These are phyloP conservation scores for Claviceps capensis DNA, from an alignment of 2,329 filamentous ascomycete genomes.

Conservation along the genomic window DNA sequence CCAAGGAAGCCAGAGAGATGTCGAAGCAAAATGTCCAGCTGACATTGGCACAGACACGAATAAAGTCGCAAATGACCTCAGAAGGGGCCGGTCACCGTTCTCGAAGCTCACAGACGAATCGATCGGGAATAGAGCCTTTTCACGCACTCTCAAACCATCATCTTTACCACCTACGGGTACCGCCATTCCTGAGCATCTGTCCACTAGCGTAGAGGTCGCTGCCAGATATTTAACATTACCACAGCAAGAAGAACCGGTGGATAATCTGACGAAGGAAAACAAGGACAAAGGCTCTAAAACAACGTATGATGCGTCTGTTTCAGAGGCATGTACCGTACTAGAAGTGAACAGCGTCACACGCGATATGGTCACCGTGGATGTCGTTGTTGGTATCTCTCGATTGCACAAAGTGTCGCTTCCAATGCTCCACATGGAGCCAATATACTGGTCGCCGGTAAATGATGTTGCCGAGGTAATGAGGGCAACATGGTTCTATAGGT, in stretches of 20 bases:
- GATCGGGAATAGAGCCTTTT: too few species aligned
- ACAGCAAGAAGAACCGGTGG: background rate
- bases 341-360: conserved; percentile 14
- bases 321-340: background rate
- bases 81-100: background rate
- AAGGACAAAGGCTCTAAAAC: background rate
- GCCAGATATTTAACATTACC: background rate
- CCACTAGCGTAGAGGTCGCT: background rate
- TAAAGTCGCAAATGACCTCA: background rate
- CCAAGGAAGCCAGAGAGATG: conserved; percentile 9
- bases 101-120: background rate
- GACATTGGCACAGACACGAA: background rate
- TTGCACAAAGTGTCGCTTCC: conserved; percentile 81
- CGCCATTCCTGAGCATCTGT: background rate
- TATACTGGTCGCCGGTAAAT: conserved; percentile 93
- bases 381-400: conserved; percentile 80
- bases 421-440: conserved; percentile 77
- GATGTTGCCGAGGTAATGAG: conserved; percentile 72
- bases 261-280: background rate
- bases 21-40: background rate
- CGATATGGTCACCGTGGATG: conserved; percentile 28
- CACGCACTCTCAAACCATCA: background rate
- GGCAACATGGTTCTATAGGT: conserved; percentile 93
- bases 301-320: background rate
- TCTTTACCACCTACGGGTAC: background rate